Evolutionary conservation across 2,329 filamentous ascomycete genomes (phyloP).

Genomic region (Aspergillus sojae): DNA sequence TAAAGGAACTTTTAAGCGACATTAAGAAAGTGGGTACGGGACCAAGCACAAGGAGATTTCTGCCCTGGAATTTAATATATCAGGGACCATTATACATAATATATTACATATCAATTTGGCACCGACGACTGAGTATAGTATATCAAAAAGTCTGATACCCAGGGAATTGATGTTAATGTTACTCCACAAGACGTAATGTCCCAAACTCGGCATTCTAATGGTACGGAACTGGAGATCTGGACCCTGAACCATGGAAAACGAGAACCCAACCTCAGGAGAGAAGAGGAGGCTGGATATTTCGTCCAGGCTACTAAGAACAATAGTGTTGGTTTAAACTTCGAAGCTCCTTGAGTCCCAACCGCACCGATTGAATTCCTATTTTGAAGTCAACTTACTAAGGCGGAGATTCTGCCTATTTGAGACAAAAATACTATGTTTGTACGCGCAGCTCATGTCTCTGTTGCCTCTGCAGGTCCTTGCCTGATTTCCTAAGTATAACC

Average conservation of each 20-base stretch:
- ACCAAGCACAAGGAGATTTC: background rate
- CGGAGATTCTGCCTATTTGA: background rate
- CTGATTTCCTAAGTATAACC: background rate
- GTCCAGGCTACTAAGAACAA: background rate
- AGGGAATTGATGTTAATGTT: background rate
- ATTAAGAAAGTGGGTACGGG: background rate
- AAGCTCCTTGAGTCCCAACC: background rate
- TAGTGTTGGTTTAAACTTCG: conserved; percentile 1
- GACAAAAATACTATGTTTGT: background rate
- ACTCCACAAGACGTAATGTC: background rate
- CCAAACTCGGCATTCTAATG: background rate
- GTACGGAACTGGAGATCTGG: conserved; percentile 1
- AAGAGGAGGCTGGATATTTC: background rate
- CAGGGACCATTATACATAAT: background rate
- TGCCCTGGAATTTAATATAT: background rate
- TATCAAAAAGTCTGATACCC: background rate
- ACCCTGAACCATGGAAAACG: background rate
- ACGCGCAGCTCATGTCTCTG: background rate
- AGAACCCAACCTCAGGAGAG: background rate
- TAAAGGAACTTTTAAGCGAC: background rate
- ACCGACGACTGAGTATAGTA: background rate
- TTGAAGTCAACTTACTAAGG: background rate
- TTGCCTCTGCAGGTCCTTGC: background rate
- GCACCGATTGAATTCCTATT: background rate
- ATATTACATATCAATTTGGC: background rate